phyloP scores from a whole-genome alignment of 148 eudicot species.

The Nyssa sinensis region DNA sequence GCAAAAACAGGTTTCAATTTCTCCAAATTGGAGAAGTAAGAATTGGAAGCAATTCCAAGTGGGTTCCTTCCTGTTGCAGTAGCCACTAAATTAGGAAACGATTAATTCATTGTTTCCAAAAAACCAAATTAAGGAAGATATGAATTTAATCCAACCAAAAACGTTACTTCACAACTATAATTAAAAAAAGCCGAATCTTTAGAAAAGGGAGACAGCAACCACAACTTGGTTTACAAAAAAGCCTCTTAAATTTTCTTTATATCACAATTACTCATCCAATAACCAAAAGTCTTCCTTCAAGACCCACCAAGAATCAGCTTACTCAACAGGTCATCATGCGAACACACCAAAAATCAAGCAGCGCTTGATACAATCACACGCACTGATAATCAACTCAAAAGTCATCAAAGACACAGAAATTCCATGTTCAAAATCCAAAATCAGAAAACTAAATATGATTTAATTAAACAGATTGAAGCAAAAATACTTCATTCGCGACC shows the following conservation, averaged over 20 bases:
- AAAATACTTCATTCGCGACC: background rate
- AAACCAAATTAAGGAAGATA: background rate
- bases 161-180: background rate
- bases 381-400: background rate
- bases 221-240: background rate
- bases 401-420: background rate
- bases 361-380: background rate
- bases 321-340: background rate
- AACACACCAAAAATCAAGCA: background rate
- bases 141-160: background rate
- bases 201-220: background rate
- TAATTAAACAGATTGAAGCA: constrained; percentile 1
- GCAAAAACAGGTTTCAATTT: background rate
- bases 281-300: too few relatives aligned
- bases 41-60: background rate
- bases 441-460: background rate
- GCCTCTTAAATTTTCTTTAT: background rate
- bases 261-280: background rate
- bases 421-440: background rate
- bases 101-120: background rate
- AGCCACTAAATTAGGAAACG: constrained; percentile 7
- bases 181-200: background rate
- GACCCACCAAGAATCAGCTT: background rate
- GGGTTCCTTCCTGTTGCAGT: constrained; percentile 20
- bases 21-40: constrained; percentile 8